Evolutionary conservation across 345 rosid species (phyloP).

Genomic region (Gossypium longicalyx): DNA sequence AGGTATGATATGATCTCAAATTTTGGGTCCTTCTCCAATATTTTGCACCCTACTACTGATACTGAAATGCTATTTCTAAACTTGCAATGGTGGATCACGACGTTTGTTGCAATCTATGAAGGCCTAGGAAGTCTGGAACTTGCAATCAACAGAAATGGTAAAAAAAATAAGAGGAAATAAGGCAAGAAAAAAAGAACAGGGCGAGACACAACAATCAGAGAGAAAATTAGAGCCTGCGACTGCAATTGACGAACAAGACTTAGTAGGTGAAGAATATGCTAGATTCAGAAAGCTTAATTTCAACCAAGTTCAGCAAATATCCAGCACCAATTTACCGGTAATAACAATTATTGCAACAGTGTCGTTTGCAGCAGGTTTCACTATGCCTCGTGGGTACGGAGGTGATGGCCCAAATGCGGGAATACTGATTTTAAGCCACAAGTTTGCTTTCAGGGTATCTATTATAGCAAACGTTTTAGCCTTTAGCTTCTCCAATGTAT

Average conservation of each 20-base stretch:
- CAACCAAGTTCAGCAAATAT: neutral
- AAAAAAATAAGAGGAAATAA: neutral
- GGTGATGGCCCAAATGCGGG: neutral
- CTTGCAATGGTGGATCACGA: neutral
- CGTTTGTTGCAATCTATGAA: neutral
- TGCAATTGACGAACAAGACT: neutral
- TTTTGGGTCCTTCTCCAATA: neutral
- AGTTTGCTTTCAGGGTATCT: neutral
- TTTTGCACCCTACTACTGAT: neutral
- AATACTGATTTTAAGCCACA: neutral
- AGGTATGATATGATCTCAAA: neutral
- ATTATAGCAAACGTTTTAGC: neutral
- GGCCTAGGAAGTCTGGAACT: neutral
- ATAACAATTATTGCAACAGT: constrained; percentile 2
- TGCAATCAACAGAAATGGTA: neutral
- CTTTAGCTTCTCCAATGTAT: neutral
- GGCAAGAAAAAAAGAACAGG: neutral
- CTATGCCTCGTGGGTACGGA: constrained; percentile 2
- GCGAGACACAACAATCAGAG: neutral
- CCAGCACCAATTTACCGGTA: constrained; percentile 32
- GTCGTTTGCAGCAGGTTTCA: constrained; percentile 1
- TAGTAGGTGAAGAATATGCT: neutral
- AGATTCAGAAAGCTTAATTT: constrained; percentile 12
- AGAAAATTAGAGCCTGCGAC: neutral
- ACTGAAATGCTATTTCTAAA: neutral